Evolutionary conservation across 345 rosid genomes (phyloP), one percentile per base, ranked within the genome.

Genomic region (Isatis tinctoria): DNA sequence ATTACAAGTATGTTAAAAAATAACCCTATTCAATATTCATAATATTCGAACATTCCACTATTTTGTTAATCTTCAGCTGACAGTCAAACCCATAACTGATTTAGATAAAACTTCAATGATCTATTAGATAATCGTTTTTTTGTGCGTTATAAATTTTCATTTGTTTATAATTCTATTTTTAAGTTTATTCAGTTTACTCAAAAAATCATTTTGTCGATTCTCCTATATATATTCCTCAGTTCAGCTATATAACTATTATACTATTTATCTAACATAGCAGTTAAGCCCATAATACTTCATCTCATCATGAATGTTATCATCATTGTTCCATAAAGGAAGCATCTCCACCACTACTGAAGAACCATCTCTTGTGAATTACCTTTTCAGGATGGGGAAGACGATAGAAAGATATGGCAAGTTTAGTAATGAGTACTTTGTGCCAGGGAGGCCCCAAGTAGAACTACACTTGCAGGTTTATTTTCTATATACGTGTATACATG

Each of bases 341-440:
- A 57, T 56, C 40, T 8, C 9, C 3, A 9, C 12, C 44, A 57
- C 18, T 28, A 20, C 10, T 49, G 14, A 27, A 8, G 2, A 57
- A 57, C 40, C 61, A 57, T 56, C 60, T 17, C 60, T 45, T 54
- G 20, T 45, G 27, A 45, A 45, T n/a, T 16, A 45, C 17, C 12
- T 43, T 77, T 66, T 58, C 85, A 91, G 93, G 39, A 77, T 85
- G 80, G 80, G 82, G 44, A 79, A 71, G 60, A 87, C 82, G 0
- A 66, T 89, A 10, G 89, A 87, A 33, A 81, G 87, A 45, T 87
- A 85, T 75, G 36, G 10, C 7, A 78, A 73, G 47, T 53, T 66
- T 74, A 69, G 68, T 20, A 74, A 78, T 44, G 80, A 82, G 24
- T 52, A 22, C 17, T 66, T 12, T 69, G 81, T 59, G 60, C 22